phyloP scores from a whole-genome alignment of 2,329 filamentous ascomycete genomes.

The Xylaria sp. region DNA sequence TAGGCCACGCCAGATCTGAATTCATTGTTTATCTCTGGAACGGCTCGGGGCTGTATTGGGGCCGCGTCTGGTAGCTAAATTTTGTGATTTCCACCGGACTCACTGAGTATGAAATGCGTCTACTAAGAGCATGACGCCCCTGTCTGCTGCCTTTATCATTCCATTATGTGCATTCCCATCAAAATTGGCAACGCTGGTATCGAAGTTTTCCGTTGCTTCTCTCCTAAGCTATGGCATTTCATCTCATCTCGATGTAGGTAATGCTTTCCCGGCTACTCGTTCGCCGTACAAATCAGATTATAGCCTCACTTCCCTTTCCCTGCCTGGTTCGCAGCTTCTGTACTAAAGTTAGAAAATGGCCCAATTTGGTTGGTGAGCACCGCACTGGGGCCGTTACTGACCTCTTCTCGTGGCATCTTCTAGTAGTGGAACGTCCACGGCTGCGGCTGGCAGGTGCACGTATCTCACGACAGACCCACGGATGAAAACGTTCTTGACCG shows the following conservation, averaged over 20 bases:
- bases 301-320: slow-evolving; percentile 57
- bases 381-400: slow-evolving; percentile 39
- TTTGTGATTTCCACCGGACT: neutral
- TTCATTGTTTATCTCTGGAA: neutral
- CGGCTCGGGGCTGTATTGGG: neutral
- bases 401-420: slow-evolving; percentile 92
- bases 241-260: neutral
- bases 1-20: neutral
- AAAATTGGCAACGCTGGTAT: neutral
- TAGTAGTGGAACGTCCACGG: slow-evolving; percentile 83
- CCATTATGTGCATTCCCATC: neutral
- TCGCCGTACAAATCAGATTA: neutral
- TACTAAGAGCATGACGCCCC: neutral
- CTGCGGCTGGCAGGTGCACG: slow-evolving; percentile 81
- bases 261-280: neutral
- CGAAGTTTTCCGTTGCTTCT: neutral
- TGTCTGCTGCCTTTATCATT: neutral
- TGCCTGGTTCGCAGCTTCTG: slow-evolving; percentile 63
- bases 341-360: neutral
- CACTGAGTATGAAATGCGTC: neutral
- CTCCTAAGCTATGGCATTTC: neutral
- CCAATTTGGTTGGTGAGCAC: neutral
- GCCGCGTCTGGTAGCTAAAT: neutral
- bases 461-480: slow-evolving; percentile 91
- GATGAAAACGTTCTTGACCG: slow-evolving; percentile 96